Base-by-base conservation (phyloP, 2,329 filamentous ascomycete genomes). In the Lecanosticta acicola region DNA sequence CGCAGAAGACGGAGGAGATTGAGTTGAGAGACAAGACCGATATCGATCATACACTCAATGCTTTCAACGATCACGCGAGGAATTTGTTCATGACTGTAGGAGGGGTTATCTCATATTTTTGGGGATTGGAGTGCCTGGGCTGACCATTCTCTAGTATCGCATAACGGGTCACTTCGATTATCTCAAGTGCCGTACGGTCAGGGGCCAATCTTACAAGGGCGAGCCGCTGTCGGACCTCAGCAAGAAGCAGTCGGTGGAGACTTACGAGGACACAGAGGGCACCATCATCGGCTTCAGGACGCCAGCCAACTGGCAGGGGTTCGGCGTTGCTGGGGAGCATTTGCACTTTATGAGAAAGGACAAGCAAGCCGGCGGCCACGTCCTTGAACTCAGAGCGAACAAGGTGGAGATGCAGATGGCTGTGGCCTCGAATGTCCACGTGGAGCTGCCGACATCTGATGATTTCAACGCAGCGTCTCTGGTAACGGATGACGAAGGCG, bases 271-370 rank as follows among this genome's bases (percentile, higher is more conserved):
- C 41, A 58, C 69, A 7, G 56, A 60, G 9, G 70, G 68, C 1
- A 68, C 65, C 2, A 62, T 73, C 13, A 65, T 73, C 43, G 70
- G 70, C 1, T 70, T 73, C 45, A 56, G 68, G 38, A 66, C 68
- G 21, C 69, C 68, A 1, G 34, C 29, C 18, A 67, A 65, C 38
- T 67, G 65, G 61, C 66, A 67, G 39, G 68, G 68, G 1, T 67
- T 70, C 46, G 65, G 64, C 13, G 65, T 71, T 2, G 65, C 66
- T 2, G 68, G 69, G 4, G 65, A 70, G 46, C 69, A 71, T 56
- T 46, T 70, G 45, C 68, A 71, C 56, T 71, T 70, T 45, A 58
- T 71, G 39, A 58, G 63, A 7, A 55, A 59, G 18, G 66, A 68
- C 33, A 51, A 62, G 18, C 63, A 45, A 3, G 55, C 59, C 13